Evolutionary conservation across 2,329 filamentous ascomycete species (phyloP).

Genomic region (Xylaria sp.): DNA sequence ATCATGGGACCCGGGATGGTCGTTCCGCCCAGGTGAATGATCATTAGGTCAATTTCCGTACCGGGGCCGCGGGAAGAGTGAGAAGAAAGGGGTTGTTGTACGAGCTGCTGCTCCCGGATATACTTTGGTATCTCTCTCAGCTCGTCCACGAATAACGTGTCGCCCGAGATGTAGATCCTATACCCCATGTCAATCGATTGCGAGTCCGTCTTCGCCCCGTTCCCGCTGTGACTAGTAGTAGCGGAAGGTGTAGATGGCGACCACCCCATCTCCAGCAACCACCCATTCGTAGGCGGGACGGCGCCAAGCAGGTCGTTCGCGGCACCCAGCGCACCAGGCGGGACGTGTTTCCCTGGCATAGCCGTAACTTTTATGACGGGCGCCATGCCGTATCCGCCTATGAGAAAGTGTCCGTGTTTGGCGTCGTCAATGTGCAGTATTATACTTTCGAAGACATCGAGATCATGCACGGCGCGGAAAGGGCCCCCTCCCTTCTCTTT

Average conservation of each 20-base stretch:
- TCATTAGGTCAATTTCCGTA: conserved; percentile 71
- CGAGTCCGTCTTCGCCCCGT: conserved; percentile 14
- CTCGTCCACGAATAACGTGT: conserved; percentile 71
- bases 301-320: conserved; percentile 54
- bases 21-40: conserved; percentile 72
- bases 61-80: conserved; percentile 37
- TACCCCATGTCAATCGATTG: conserved; percentile 59
- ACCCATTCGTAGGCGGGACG: conserved; percentile 73
- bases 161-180: conserved; percentile 73
- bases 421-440: not conserved
- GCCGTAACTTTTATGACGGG: conserved; percentile 64
- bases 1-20: conserved; percentile 69
- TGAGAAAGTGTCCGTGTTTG: not conserved
- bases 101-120: conserved; percentile 52
- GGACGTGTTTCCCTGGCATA: conserved; percentile 73
- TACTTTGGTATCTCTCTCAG: conserved; percentile 65
- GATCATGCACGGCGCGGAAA: conserved; percentile 1
- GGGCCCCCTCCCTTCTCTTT: not conserved
- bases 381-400: conserved; percentile 49
- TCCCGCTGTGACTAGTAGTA: not conserved
- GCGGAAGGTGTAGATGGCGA: conserved; percentile 20
- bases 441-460: not conserved
- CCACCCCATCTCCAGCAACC: conserved; percentile 71
- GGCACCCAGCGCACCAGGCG: conserved; percentile 51
- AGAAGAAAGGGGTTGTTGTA: not conserved